Evolutionary conservation across 2,329 filamentous ascomycete species (phyloP).

Genomic region (Aspergillus spinulosporus): DNA sequence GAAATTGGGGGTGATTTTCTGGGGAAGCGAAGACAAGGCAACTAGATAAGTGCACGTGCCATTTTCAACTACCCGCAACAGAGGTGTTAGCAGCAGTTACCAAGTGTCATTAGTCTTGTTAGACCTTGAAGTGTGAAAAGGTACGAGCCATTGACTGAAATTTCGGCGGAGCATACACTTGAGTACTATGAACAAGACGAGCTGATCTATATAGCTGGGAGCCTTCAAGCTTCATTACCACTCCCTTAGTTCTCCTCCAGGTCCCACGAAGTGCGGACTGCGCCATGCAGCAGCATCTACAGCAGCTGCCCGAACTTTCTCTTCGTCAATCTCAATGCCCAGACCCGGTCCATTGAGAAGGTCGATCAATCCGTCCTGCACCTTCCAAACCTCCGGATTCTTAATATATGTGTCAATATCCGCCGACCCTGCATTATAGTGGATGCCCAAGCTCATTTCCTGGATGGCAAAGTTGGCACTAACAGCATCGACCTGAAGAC

Average conservation of each 20-base stretch:
- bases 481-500: slow-evolving; percentile 64
- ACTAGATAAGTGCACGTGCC: background rate
- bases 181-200: background rate
- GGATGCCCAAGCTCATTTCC: slow-evolving; percentile 77
- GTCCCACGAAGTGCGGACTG: slow-evolving; percentile 16
- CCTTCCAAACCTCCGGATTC: slow-evolving; percentile 64
- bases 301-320: slow-evolving; percentile 60
- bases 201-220: too few species aligned
- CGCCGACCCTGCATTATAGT: slow-evolving; percentile 67
- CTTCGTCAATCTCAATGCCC: slow-evolving; percentile 72
- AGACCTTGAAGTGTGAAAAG: too few species aligned
- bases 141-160: too few species aligned
- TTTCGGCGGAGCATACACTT: too few species aligned
- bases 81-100: too few species aligned
- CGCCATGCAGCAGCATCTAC: slow-evolving; percentile 63
- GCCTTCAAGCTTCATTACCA: slow-evolving; percentile 9
- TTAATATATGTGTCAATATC: slow-evolving; percentile 67
- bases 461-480: slow-evolving; percentile 70
- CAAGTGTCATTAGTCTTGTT: too few species aligned
- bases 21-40: background rate
- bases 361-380: slow-evolving; percentile 65
- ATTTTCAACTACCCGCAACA: too few species aligned
- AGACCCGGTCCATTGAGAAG: slow-evolving; percentile 62
- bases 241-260: slow-evolving; percentile 16
- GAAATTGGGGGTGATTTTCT: background rate